phyloP scores from a whole-genome alignment of 805 yeast species.

The Lachancea quebecensis region DNA sequence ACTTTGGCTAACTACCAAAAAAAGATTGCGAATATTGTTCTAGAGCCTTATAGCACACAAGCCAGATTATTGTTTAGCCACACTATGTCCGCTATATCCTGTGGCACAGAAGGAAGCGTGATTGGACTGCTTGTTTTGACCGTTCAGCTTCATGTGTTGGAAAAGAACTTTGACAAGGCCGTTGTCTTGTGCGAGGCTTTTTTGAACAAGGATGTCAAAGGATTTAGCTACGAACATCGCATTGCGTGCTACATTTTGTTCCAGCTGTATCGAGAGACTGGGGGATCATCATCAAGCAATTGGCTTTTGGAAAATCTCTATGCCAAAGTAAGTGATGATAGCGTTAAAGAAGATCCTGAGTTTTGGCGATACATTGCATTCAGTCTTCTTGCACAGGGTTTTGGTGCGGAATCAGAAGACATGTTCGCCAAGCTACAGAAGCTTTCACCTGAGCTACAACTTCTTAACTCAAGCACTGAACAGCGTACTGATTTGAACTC shows the following conservation, averaged over 20 bases:
- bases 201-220: constrained; percentile 10
- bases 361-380: constrained; percentile 29
- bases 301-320: constrained; percentile 15
- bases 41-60: constrained; percentile 28
- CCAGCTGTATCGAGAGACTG: constrained; percentile 20
- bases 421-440: constrained; percentile 12
- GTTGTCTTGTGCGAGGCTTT: constrained; percentile 22
- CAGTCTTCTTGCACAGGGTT: constrained; percentile 19
- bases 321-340: neutral
- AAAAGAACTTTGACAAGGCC: constrained; percentile 27
- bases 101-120: constrained; percentile 16
- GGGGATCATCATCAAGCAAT: constrained; percentile 18
- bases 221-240: constrained; percentile 5
- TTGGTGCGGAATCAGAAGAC: constrained; percentile 12
- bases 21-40: constrained; percentile 17
- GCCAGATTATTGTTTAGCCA: constrained; percentile 25
- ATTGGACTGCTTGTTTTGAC: constrained; percentile 23
- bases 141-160: constrained; percentile 23
- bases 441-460: constrained; percentile 8
- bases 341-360: constrained; percentile 9
- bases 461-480: constrained; percentile 5
- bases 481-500: constrained; percentile 4
- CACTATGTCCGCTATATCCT: constrained; percentile 16
- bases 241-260: constrained; percentile 19
- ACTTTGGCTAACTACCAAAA: constrained; percentile 20